phyloP scores from a whole-genome alignment of 108 stramenopile genomes.

The Parietichytrium sp. region DNA sequence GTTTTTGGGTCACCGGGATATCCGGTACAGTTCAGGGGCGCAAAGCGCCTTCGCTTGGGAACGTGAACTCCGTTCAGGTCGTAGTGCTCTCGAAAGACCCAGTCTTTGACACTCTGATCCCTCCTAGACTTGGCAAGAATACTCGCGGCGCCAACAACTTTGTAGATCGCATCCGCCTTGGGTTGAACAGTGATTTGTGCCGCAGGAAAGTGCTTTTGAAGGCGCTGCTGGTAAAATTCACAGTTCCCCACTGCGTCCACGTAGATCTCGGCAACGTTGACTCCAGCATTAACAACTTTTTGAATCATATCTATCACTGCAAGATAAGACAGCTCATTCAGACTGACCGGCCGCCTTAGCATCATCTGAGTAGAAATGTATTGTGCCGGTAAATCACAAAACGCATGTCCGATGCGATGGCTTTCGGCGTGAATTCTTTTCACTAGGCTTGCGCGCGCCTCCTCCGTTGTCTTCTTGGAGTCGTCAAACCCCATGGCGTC shows the following conservation, averaged over 20 bases:
- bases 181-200: slow-evolving; percentile 79
- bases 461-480: slow-evolving; percentile 72
- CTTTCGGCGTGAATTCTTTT: slow-evolving; percentile 50
- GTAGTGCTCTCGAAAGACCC: slow-evolving; percentile 34
- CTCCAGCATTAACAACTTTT: slow-evolving; percentile 62
- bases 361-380: slow-evolving; percentile 82
- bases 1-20: background rate
- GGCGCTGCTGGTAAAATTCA: slow-evolving; percentile 61
- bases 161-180: slow-evolving; percentile 89
- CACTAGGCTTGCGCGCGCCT: slow-evolving; percentile 67
- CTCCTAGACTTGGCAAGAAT: slow-evolving; percentile 75
- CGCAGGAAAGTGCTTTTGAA: slow-evolving; percentile 69
- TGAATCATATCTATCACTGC: slow-evolving; percentile 76
- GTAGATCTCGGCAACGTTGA: slow-evolving; percentile 63
- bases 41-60: background rate
- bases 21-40: background rate
- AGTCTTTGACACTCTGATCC: slow-evolving; percentile 51
- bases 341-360: slow-evolving; percentile 68
- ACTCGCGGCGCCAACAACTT: slow-evolving; percentile 72
- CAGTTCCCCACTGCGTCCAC: slow-evolving; percentile 85
- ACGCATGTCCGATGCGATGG: slow-evolving; percentile 71
- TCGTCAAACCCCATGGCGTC: slow-evolving; percentile 66
- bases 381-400: slow-evolving; percentile 68
- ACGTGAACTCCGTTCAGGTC: background rate
- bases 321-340: slow-evolving; percentile 80